Evolutionary conservation across 148 eudicot species (phyloP).

Genomic region (Linanthus parryae): DNA sequence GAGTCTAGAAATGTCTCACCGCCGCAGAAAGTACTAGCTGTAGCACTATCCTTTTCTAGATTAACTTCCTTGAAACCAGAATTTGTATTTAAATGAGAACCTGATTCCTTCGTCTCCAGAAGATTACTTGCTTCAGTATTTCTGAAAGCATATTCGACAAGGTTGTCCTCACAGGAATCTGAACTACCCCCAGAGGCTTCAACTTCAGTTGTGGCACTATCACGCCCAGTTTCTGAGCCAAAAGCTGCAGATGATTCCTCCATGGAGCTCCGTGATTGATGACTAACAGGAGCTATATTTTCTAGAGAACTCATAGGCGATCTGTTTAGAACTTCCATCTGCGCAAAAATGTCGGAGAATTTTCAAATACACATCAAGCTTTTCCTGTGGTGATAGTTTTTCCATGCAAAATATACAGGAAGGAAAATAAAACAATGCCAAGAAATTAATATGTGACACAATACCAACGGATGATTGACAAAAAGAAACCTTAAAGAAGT

Average conservation of each 20-base stretch:
- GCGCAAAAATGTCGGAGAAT: too few relatives aligned
- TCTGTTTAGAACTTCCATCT: conserved; percentile 24
- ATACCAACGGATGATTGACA: too few relatives aligned
- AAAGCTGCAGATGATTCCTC: conserved; percentile 17
- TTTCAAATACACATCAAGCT: too few relatives aligned
- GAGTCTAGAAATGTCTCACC: conserved; percentile 14
- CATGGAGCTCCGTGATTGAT: conserved; percentile 14
- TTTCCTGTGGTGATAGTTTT: too few relatives aligned
- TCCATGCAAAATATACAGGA: too few relatives aligned
- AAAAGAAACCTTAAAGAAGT: too few relatives aligned
- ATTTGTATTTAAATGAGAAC: conserved; percentile 1
- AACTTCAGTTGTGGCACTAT: conserved; percentile 14
- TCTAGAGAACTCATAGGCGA: conserved; percentile 14
- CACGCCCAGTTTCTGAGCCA: conserved; percentile 19
- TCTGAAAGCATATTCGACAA: conserved; percentile 4
- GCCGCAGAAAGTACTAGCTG: conserved; percentile 11
- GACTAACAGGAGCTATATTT: conserved; percentile 16
- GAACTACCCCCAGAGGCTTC: conserved; percentile 19
- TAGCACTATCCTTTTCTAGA: conserved; percentile 8
- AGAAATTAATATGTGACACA: too few relatives aligned
- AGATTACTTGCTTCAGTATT: conserved; percentile 10
- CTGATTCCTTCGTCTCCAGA: neutral
- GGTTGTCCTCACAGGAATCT: conserved; percentile 9
- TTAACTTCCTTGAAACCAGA: neutral
- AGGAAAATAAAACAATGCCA: too few relatives aligned